Evolutionary conservation across 345 rosid genomes (phyloP).

Genomic region (Gossypium sturtianum): DNA sequence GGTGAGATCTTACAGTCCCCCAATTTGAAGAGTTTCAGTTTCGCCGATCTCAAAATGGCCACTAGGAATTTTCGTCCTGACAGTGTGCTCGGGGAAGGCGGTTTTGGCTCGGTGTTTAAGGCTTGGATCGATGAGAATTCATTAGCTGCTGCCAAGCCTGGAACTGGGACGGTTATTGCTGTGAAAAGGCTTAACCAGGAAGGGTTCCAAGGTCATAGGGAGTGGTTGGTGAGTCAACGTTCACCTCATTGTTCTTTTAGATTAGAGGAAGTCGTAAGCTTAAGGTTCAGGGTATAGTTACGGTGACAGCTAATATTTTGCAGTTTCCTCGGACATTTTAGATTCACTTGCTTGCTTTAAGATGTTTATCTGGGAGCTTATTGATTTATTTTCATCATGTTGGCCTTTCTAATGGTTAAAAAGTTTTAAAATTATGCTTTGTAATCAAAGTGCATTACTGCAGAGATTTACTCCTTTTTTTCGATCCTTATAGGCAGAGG

Average conservation of each 20-base stretch:
- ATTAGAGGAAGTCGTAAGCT: not conserved
- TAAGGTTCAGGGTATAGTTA: not conserved
- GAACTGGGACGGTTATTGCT: constrained; percentile 65
- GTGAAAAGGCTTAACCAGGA: constrained; percentile 67
- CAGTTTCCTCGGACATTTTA: not conserved
- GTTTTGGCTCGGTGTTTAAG: constrained; percentile 73
- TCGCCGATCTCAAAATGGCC: constrained; percentile 49
- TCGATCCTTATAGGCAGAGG: constrained; percentile 45
- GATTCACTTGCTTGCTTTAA: not conserved
- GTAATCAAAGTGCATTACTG: not conserved
- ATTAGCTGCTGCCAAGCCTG: constrained; percentile 56
- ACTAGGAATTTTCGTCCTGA: constrained; percentile 70
- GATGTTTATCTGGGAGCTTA: constrained; percentile 6
- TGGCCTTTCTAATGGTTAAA: not conserved
- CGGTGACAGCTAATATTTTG: not conserved
- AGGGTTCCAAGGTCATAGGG: constrained; percentile 64
- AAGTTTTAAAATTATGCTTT: not conserved
- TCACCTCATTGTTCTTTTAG: constrained; percentile 1
- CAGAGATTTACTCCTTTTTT: constrained; percentile 5
- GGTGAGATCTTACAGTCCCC: constrained; percentile 59
- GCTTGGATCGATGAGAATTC: constrained; percentile 70
- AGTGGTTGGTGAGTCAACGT: constrained; percentile 66
- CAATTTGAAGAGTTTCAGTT: constrained; percentile 49
- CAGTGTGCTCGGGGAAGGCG: constrained; percentile 74
- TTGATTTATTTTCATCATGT: not conserved